phyloP scores from a whole-genome alignment of 768 basidiomycete genomes.

The Mycena galericulata region DNA sequence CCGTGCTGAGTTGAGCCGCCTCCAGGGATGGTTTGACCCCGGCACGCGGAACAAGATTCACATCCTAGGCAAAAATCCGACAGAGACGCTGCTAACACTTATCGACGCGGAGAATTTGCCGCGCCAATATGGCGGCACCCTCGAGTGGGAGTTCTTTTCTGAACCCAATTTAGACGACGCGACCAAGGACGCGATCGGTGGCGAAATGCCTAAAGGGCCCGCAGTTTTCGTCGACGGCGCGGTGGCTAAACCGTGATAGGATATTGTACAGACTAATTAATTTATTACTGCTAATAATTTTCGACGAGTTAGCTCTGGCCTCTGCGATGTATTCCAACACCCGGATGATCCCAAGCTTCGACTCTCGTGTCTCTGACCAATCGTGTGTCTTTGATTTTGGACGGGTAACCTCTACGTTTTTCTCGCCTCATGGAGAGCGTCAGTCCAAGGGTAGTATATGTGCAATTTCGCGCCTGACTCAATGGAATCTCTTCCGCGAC shows the following conservation, averaged over 20 bases:
- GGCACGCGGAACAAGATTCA: constrained; percentile 83
- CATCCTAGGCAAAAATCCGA: constrained; percentile 73
- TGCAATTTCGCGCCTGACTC: no score
- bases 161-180: constrained; percentile 73
- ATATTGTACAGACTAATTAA: no score
- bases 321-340: no score
- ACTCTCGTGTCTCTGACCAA: no score
- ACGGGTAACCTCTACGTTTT: no score
- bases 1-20: background rate
- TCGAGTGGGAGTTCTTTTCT: constrained; percentile 79
- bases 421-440: no score
- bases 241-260: constrained; percentile 35
- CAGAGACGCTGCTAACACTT: constrained; percentile 62
- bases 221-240: constrained; percentile 61
- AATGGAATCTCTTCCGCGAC: no score
- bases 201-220: constrained; percentile 68
- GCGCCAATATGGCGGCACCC: constrained; percentile 76
- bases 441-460: no score
- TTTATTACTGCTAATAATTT: no score
- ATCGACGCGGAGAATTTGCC: constrained; percentile 65
- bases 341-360: no score
- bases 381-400: no score
- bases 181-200: constrained; percentile 55
- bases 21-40: constrained; percentile 83
- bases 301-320: no score